Conservation (phyloP, 345 rosid genomes). For the Adansonia digitata region DNA sequence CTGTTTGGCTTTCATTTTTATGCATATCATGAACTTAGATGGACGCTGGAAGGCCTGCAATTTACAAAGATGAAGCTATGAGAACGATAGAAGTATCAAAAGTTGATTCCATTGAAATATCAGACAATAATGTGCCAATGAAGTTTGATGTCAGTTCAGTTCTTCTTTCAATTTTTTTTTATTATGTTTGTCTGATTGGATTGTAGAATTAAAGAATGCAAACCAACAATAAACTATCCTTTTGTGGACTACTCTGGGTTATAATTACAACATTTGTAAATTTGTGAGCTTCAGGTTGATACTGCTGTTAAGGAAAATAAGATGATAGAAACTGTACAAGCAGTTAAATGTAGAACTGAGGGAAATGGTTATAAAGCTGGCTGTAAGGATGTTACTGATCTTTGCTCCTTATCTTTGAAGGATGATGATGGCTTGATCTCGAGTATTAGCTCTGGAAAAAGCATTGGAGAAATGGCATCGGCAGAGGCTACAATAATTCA, state of each 20-base stretch:
- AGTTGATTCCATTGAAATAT: neutral
- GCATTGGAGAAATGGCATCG: neutral
- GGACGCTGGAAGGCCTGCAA: neutral
- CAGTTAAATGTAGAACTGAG: neutral
- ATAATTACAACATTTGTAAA: neutral
- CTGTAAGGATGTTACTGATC: neutral
- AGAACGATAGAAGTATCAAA: neutral
- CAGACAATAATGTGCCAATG: neutral
- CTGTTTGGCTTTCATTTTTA: neutral
- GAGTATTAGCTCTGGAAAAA: neutral
- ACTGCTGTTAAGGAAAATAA: slow-evolving; percentile 6
- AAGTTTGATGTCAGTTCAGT: neutral
- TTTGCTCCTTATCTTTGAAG: neutral
- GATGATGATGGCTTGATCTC: neutral
- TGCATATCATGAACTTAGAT: slow-evolving; percentile 8
- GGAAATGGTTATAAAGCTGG: neutral
- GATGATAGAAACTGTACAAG: neutral
- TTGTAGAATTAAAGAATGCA: neutral
- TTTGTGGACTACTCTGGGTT: slow-evolving; percentile 1
- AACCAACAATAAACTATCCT: neutral
- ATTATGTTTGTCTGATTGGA: neutral
- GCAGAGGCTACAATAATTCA: neutral
- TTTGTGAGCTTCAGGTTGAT: slow-evolving; percentile 13
- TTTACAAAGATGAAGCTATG: neutral
- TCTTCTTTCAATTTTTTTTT: neutral